phyloP scores from a whole-genome alignment of 768 basidiomycete genomes.

The Lentinula aciculospora region DNA sequence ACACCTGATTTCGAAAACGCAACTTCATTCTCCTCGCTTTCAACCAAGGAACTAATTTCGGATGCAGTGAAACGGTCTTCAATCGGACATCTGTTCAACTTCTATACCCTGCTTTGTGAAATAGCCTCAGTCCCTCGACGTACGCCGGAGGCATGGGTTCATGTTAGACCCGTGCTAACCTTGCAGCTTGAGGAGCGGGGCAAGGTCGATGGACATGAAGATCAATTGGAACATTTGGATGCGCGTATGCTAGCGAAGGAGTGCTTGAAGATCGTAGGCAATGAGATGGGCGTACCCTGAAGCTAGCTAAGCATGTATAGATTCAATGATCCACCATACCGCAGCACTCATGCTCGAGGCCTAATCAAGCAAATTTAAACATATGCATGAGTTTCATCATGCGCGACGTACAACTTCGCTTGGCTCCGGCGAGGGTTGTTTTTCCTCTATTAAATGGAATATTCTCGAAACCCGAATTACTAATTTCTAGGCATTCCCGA shows the following conservation, averaged over 20 bases:
- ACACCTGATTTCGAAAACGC: background rate
- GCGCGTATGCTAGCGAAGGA: slow-evolving; percentile 60
- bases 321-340: background rate
- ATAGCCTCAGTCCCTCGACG: slow-evolving; percentile 69
- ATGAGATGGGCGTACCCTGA: slow-evolving; percentile 56
- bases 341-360: too few relatives aligned
- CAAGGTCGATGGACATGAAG: slow-evolving; percentile 13
- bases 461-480: too few relatives aligned
- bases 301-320: background rate
- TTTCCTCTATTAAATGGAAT: too few relatives aligned
- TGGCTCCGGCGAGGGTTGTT: too few relatives aligned
- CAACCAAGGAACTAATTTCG: slow-evolving; percentile 51
- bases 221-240: slow-evolving; percentile 43
- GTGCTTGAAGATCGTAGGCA: slow-evolving; percentile 65
- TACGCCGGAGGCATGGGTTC: slow-evolving; percentile 64
- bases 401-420: too few relatives aligned
- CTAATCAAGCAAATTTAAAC: too few relatives aligned
- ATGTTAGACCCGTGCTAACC: background rate
- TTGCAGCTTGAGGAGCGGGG: background rate
- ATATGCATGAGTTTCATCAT: too few relatives aligned
- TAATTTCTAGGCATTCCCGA: too few relatives aligned
- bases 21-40: background rate
- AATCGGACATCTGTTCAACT: slow-evolving; percentile 83
- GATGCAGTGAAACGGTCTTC: slow-evolving; percentile 72
- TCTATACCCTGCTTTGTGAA: slow-evolving; percentile 75